These are phyloP conservation scores for Aspergillus eucalypticola DNA, from an alignment of 2,329 filamentous ascomycete species.

Conservation along the genomic window DNA sequence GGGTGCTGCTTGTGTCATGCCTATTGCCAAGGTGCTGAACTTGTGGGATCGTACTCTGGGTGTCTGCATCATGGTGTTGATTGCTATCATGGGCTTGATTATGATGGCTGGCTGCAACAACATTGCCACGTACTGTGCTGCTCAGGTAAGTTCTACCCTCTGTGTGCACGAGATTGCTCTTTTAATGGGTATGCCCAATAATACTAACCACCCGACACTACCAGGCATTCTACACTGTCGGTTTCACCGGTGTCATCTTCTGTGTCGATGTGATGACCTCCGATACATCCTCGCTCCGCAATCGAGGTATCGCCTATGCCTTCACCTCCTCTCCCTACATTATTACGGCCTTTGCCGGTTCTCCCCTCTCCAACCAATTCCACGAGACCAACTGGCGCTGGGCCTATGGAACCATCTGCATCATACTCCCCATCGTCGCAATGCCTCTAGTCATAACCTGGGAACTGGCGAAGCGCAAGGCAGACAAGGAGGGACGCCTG, in stretches of 20 bases:
- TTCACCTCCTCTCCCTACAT: constrained; percentile 62
- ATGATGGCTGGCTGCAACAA: constrained; percentile 64
- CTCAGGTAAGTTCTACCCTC: constrained; percentile 40
- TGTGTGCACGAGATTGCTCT: neutral
- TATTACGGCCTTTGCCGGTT: constrained; percentile 59
- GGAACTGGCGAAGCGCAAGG: constrained; percentile 56
- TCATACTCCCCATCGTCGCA: constrained; percentile 58
- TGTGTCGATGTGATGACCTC: constrained; percentile 60
- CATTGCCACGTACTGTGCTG: constrained; percentile 64
- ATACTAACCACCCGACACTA: too few relatives aligned
- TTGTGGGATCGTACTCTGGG: constrained; percentile 63
- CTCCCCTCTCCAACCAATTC: constrained; percentile 53
- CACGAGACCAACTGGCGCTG: constrained; percentile 58
- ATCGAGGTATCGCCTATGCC: constrained; percentile 60
- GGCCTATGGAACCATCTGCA: constrained; percentile 62
- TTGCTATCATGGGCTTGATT: constrained; percentile 54
- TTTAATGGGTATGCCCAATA: neutral
- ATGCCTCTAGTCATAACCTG: constrained; percentile 58
- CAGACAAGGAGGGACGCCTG: constrained; percentile 51
- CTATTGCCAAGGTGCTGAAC: constrained; percentile 63
- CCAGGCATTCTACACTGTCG: constrained; percentile 60
- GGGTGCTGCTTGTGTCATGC: constrained; percentile 59
- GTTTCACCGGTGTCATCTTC: constrained; percentile 56
- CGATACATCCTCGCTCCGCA: constrained; percentile 60
- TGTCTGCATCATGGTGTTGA: constrained; percentile 50